Evolutionary conservation across 306 rosid genomes (phyloP).

Genomic region (Lablab purpureus): DNA sequence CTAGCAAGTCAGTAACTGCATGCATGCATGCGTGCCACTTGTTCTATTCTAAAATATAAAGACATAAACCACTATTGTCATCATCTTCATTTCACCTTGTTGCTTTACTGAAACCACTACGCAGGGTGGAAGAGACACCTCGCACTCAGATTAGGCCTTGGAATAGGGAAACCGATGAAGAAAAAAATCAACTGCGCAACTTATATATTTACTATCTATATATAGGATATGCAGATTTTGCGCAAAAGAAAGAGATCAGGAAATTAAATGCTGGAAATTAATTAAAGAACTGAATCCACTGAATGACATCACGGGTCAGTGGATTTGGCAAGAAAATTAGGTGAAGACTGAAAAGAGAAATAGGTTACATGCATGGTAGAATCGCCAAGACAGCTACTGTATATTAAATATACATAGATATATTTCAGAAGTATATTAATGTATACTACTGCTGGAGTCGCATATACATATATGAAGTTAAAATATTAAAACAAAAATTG

Average conservation of each 20-base stretch:
- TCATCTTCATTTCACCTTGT: slow-evolving; percentile 40
- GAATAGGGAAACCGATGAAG: neutral
- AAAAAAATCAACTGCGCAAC: neutral
- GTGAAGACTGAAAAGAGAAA: neutral
- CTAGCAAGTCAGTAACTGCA: slow-evolving; percentile 32
- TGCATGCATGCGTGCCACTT: slow-evolving; percentile 85
- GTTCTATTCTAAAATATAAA: slow-evolving; percentile 42
- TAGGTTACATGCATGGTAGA: slow-evolving; percentile 41
- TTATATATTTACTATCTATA: neutral
- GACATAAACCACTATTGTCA: slow-evolving; percentile 35
- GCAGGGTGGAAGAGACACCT: slow-evolving; percentile 1
- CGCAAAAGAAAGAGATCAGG: neutral
- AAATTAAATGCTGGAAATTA: slow-evolving; percentile 19
- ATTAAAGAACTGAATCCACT: slow-evolving; percentile 15
- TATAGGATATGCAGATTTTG: neutral
- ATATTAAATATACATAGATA: neutral
- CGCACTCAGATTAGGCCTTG: slow-evolving; percentile 1
- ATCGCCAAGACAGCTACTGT: neutral
- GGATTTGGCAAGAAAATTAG: slow-evolving; percentile 11
- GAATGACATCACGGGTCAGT: neutral
- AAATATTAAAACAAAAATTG: neutral
- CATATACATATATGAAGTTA: neutral
- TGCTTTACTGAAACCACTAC: slow-evolving; percentile 35
- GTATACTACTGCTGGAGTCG: slow-evolving; percentile 39
- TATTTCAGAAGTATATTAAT: slow-evolving; percentile 23